Conservation (phyloP, 2,329 filamentous ascomycete genomes). For the Colletotrichum sidae region DNA sequence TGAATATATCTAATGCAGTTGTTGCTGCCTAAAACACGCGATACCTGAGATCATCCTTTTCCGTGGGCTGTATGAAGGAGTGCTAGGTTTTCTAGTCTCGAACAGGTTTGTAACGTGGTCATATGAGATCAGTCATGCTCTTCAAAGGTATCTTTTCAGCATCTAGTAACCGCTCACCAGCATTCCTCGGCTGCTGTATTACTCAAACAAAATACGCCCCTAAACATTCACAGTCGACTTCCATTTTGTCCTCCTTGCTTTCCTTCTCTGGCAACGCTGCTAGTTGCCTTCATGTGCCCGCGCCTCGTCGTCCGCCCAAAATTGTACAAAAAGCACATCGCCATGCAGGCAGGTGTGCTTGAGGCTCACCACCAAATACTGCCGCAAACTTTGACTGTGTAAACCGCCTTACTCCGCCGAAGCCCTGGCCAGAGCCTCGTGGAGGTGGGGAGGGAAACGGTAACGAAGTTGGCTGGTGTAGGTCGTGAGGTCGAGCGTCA, state of each 20-base stretch:
- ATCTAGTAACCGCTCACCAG: too few species aligned
- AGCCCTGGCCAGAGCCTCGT: slow-evolving; percentile 87
- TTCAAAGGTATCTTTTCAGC: too few species aligned
- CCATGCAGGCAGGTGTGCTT: background rate
- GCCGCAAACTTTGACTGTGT: background rate
- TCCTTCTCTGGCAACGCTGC: background rate
- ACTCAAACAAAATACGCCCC: slow-evolving; percentile 28
- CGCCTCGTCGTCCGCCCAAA: slow-evolving; percentile 8
- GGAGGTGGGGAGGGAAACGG: slow-evolving; percentile 85
- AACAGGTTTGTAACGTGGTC: too few species aligned
- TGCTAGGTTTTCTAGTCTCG: too few species aligned
- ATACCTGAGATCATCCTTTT: too few species aligned
- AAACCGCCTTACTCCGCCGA: slow-evolving; percentile 70
- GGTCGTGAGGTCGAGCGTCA: slow-evolving; percentile 90
- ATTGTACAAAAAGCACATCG: slow-evolving; percentile 4
- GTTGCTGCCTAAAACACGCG: too few species aligned
- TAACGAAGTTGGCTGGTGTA: slow-evolving; percentile 95
- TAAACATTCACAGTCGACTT: background rate
- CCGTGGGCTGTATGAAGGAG: too few species aligned
- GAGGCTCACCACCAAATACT: background rate
- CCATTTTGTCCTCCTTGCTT: background rate
- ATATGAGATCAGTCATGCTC: too few species aligned
- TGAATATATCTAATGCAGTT: too few species aligned
- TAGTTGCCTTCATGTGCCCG: background rate
- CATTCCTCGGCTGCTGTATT: slow-evolving; percentile 17